Percentiles rank a stretch among this genome's conserved stretches.
Evolutionary conservation across 805 yeast species (phyloP).

Genomic region (Starmerella vaccinii): DNA sequence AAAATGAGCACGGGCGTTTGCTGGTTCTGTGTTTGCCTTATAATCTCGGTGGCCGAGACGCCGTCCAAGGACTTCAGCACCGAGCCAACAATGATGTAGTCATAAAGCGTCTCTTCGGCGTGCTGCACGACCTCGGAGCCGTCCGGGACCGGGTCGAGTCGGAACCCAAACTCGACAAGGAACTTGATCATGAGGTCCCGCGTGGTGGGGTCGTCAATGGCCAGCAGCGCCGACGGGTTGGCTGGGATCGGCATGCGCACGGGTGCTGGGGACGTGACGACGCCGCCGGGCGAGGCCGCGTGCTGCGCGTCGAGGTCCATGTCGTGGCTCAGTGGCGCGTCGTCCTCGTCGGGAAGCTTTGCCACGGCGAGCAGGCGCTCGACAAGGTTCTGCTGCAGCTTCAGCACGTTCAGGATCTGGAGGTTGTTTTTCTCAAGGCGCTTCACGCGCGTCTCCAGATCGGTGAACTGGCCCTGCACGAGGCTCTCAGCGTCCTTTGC

Average conservation of each 20-base stretch:
- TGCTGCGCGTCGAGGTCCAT: neutral
- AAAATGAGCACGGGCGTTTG: constrained; percentile 72
- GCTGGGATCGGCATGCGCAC: constrained; percentile 31
- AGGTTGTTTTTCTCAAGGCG: constrained; percentile 18
- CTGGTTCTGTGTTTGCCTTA: constrained; percentile 63
- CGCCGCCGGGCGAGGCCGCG: constrained; percentile 1
- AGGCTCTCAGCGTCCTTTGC: constrained; percentile 19
- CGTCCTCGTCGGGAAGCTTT: constrained; percentile 10
- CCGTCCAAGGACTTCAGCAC: constrained; percentile 52
- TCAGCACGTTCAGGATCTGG: constrained; percentile 18
- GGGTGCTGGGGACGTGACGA: neutral
- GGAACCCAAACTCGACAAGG: constrained; percentile 77
- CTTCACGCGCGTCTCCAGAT: constrained; percentile 14
- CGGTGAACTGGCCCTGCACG: constrained; percentile 12
- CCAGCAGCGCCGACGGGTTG: constrained; percentile 25
- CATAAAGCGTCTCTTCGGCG: constrained; percentile 58
- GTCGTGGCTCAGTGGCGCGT: neutral
- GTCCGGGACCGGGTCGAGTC: constrained; percentile 85
- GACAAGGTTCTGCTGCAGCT: constrained; percentile 21
- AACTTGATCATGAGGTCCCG: constrained; percentile 77
- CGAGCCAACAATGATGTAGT: constrained; percentile 47
- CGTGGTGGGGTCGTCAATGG: constrained; percentile 48
- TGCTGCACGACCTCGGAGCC: constrained; percentile 78
- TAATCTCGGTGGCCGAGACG: constrained; percentile 77
- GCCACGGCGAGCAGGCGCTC: constrained; percentile 15